These are phyloP conservation scores for Pseudogymnoascus sp. DNA, from an alignment of 2,329 filamentous ascomycete species.

Conservation along the genomic window DNA sequence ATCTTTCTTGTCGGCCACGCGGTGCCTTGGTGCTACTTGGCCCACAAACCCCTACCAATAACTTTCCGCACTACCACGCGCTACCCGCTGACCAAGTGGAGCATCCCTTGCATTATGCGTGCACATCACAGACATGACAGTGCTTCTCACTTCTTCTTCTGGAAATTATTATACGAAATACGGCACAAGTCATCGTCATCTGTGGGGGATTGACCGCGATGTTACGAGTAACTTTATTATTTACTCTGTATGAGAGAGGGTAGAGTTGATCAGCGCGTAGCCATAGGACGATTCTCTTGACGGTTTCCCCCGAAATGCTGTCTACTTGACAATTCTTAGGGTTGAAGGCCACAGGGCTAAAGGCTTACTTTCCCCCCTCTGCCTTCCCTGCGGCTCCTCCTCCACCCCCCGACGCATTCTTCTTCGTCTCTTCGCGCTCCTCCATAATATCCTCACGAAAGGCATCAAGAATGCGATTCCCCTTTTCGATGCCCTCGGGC, in stretches of 20 bases:
- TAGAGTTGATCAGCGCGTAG: not conserved
- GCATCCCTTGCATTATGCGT: not conserved
- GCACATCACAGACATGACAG: not conserved
- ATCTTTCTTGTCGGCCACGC: constrained; percentile 4
- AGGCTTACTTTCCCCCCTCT: not conserved
- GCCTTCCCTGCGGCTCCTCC: not conserved
- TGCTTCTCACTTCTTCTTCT: not conserved
- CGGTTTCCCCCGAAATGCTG: not conserved
- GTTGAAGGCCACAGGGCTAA: not conserved
- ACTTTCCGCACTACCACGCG: not conserved
- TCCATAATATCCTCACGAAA: not conserved
- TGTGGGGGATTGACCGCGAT: not conserved
- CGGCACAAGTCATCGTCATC: not conserved
- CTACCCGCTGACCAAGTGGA: constrained; percentile 1
- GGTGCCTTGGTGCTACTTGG: constrained; percentile 1
- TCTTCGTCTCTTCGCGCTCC: not conserved
- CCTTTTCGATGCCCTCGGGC: not conserved
- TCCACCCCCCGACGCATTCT: not conserved
- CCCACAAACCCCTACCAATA: constrained; percentile 2
- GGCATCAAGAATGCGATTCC: not conserved
- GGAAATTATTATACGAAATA: not conserved
- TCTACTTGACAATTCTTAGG: not conserved
- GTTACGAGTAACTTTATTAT: not conserved
- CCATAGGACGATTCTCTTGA: not conserved
- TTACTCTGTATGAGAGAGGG: not conserved